Evolutionary conservation across 2,329 filamentous ascomycete genomes (phyloP).

Genomic region (Xylaria sp.): DNA sequence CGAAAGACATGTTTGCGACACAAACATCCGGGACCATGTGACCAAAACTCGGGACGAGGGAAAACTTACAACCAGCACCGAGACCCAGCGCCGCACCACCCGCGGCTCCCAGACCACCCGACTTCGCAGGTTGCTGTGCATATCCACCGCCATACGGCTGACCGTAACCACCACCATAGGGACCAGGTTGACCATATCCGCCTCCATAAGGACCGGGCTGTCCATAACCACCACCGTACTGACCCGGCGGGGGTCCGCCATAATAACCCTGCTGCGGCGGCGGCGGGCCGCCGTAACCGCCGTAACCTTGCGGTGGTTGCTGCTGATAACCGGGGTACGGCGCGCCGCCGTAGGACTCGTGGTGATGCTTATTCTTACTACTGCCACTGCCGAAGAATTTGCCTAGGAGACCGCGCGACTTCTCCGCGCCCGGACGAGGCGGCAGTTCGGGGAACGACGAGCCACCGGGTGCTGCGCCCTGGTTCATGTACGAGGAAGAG

Average conservation of each 20-base stretch:
- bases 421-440: conserved; percentile 36
- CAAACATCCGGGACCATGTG: neutral
- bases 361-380: conserved; percentile 30
- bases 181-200: conserved; percentile 30
- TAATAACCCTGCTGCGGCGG: conserved; percentile 33
- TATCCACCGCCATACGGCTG: conserved; percentile 15
- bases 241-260: conserved; percentile 30
- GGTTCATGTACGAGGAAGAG: conserved; percentile 31
- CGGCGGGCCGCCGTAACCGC: conserved; percentile 30
- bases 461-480: conserved; percentile 15
- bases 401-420: conserved; percentile 37
- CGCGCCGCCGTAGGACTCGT: conserved; percentile 28
- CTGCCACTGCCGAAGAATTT: conserved; percentile 29
- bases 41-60: neutral
- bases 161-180: conserved; percentile 29
- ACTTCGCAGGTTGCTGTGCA: conserved; percentile 34
- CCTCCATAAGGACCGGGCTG: conserved; percentile 34
- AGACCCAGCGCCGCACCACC: conserved; percentile 73
- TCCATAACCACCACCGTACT: conserved; percentile 22
- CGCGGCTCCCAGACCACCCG: conserved; percentile 58
- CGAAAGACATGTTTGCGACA: neutral
- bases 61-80: conserved; percentile 56
- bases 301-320: conserved; percentile 31
- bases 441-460: conserved; percentile 37
- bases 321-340: conserved; percentile 24